A percentile compares a stretch with the other conserved stretches of the same genome.
Evolutionary conservation across 345 rosid species (phyloP).

Genomic region (Durio zibethinus): DNA sequence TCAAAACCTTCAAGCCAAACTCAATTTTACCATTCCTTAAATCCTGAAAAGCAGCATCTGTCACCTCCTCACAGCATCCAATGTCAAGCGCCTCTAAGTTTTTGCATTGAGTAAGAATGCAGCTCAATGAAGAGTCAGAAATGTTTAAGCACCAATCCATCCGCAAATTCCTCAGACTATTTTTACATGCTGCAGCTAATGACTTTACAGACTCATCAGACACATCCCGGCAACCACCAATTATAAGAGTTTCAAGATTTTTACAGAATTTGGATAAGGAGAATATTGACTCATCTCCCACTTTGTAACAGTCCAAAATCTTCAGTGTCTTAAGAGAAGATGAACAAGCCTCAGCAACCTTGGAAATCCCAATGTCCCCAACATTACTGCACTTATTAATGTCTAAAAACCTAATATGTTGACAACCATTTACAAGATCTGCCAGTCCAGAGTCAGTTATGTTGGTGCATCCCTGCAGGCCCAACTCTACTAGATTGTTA

Average conservation of each 20-base stretch:
- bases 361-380: conserved; percentile 66
- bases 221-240: conserved; percentile 80
- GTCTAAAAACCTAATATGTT: conserved; percentile 54
- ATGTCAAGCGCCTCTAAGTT: conserved; percentile 82
- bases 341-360: conserved; percentile 60
- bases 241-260: conserved; percentile 67
- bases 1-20: conserved; percentile 61
- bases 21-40: conserved; percentile 32
- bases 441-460: conserved; percentile 64
- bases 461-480: conserved; percentile 73
- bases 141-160: conserved; percentile 94
- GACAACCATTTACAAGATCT: conserved; percentile 69
- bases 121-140: conserved; percentile 65
- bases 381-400: conserved; percentile 76
- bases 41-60: conserved; percentile 61
- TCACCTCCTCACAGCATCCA: conserved; percentile 82
- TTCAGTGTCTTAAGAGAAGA: conserved; percentile 69
- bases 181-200: conserved; percentile 59
- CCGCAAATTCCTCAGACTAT: conserved; percentile 64
- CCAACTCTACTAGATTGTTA: conserved; percentile 50
- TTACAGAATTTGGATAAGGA: conserved; percentile 63
- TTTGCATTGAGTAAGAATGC: conserved; percentile 60
- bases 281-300: conserved; percentile 57
- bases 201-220: conserved; percentile 56
- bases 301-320: conserved; percentile 75